These are phyloP conservation scores for Kondoa subrosea DNA, from an alignment of 768 basidiomycete genomes.

Conservation along the genomic window DNA sequence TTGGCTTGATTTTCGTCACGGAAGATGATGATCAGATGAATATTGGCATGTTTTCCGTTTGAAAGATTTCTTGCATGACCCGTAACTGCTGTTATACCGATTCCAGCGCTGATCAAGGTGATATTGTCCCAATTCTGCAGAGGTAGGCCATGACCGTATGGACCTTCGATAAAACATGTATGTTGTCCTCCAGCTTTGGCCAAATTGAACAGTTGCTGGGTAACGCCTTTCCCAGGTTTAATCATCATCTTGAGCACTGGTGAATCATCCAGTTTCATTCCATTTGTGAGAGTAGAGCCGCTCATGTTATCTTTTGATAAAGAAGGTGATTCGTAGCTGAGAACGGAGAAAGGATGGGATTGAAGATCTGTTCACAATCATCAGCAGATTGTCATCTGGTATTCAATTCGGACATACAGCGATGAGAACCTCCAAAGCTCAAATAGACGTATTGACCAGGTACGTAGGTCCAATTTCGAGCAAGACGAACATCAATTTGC, in stretches of 20 bases:
- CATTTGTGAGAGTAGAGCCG: background rate
- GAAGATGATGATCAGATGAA: background rate
- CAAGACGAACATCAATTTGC: background rate
- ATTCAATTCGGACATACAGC: background rate
- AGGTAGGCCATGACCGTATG: conserved; percentile 3
- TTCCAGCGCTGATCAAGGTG: background rate
- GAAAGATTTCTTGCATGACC: background rate
- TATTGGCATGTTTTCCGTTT: background rate
- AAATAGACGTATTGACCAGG: conserved; percentile 4
- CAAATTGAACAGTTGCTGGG: background rate
- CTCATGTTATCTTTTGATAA: background rate
- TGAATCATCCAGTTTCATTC: background rate
- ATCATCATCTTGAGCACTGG: background rate
- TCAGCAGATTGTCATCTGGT: background rate
- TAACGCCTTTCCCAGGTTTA: background rate
- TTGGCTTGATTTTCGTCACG: background rate
- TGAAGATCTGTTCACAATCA: background rate
- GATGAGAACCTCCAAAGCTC: background rate
- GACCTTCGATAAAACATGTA: background rate
- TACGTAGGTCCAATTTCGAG: background rate
- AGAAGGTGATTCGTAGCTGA: conserved; percentile 1
- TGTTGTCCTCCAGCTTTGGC: background rate
- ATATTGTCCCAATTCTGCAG: conserved; percentile 8
- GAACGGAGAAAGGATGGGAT: conserved; percentile 5
- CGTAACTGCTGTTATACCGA: background rate